Evolutionary conservation across 768 basidiomycete genomes (phyloP), one percentile per base, ranked within the genome.

Genomic region (Rhodotorula diobovata): DNA sequence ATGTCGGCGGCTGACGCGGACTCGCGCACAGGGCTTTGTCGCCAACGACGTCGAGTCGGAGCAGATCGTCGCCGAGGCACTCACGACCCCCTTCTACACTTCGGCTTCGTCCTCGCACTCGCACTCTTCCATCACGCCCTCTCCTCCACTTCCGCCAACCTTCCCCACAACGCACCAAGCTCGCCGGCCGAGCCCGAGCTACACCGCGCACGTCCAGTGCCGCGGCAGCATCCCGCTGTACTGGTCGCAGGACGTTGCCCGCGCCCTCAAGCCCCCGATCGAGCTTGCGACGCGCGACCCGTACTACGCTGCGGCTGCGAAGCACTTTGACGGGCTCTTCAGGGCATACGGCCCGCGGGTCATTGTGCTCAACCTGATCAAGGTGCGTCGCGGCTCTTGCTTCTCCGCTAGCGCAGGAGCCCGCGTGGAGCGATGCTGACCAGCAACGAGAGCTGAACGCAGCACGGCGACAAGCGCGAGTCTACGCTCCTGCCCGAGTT

Each of bases 1-100:
- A n/a, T n/a, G n/a, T n/a, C n/a, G n/a, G n/a, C n/a, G n/a, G n/a
- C n/a, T n/a, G n/a, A n/a, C n/a, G n/a, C n/a, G n/a, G n/a, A n/a
- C n/a, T n/a, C n/a, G n/a, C n/a, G n/a, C n/a, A n/a, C 71, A 96
- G 93, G 96, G 96, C 7, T 92, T 94, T 78, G 95, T 98, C 18
- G 95, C 95, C 6, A 99, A 99, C 78, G 96, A 98, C 80, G 96
- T 99, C 4, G 96, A 99, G 81, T 96, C 93, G 0, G 96, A 99
- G 79, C 96, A 99, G 78, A 95, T 99, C 61, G 91, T 95, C 0
- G 90, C 89, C 15, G 93, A 95, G 78, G 89, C 90, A 0, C 79
- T 91, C 11, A 94, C 90, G 0, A 94, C 93, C 0, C 87, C 93
- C 0, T 94, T 96, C 72, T 64, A 73, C 54, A 51, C 55, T 0